Conservation (phyloP, 2,329 filamentous ascomycete species). For the Alternaria panax region DNA sequence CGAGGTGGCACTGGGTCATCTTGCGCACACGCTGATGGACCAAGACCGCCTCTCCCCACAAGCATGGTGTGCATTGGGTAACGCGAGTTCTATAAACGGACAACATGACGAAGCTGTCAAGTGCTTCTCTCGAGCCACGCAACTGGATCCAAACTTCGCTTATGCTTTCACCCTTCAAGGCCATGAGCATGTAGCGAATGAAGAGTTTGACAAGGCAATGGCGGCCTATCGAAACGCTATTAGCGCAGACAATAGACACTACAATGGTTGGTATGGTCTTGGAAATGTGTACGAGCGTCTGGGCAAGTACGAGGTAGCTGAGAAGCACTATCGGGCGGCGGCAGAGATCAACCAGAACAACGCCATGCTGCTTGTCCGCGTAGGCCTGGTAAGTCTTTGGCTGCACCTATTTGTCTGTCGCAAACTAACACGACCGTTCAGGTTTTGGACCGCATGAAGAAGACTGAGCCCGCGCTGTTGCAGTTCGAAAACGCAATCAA, state of each 20-base stretch:
- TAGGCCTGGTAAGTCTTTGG: constrained; percentile 71
- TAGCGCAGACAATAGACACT: constrained; percentile 85
- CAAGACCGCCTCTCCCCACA: constrained; percentile 88
- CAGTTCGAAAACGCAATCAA: constrained; percentile 85
- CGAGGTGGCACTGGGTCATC: constrained; percentile 87
- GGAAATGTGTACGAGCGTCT: constrained; percentile 84
- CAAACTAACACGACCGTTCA: constrained; percentile 18
- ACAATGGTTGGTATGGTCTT: constrained; percentile 98
- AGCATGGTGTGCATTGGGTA: constrained; percentile 94
- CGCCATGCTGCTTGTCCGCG: constrained; percentile 88
- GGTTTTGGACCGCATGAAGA: constrained; percentile 82
- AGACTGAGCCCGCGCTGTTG: constrained; percentile 76
- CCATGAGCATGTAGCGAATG: constrained; percentile 93
- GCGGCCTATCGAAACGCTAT: constrained; percentile 87
- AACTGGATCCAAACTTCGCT: constrained; percentile 87
- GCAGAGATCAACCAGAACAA: constrained; percentile 92
- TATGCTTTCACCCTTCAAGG: constrained; percentile 96
- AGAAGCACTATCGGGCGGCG: constrained; percentile 88
- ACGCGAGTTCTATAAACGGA: constrained; percentile 88
- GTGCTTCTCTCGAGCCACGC: constrained; percentile 93
- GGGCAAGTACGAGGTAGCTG: constrained; percentile 88
- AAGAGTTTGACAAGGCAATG: constrained; percentile 95
- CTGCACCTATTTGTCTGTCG: not conserved
- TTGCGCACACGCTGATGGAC: constrained; percentile 90
- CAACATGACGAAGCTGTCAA: constrained; percentile 94